phyloP scores from a whole-genome alignment of 2,329 filamentous ascomycete genomes.

The Fusarium verrucosum region DNA sequence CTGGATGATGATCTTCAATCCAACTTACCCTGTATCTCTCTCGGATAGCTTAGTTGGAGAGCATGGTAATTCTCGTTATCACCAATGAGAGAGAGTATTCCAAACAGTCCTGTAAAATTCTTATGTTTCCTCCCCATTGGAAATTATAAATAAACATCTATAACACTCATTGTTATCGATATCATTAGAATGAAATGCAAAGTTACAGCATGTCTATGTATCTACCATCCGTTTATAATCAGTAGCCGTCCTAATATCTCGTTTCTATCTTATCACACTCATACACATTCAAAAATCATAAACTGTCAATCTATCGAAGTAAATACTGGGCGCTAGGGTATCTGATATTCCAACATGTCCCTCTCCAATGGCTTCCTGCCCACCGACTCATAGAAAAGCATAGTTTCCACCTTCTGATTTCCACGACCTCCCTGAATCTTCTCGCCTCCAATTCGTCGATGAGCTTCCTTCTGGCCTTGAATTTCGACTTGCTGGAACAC shows the following conservation, averaged over 20 bases:
- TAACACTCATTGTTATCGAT: neutral
- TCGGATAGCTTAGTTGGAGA: neutral
- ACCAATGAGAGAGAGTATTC: neutral
- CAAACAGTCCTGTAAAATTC: too few species aligned
- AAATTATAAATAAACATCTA: neutral
- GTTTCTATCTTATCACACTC: neutral
- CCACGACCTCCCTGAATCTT: slow-evolving; percentile 22
- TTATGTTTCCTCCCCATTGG: too few species aligned
- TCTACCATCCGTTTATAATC: neutral
- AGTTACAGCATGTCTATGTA: neutral
- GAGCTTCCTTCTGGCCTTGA: slow-evolving; percentile 17
- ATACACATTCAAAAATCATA: neutral
- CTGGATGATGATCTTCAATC: neutral
- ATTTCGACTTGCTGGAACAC: slow-evolving; percentile 18
- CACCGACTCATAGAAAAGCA: slow-evolving; percentile 37
- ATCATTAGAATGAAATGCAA: neutral
- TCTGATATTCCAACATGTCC: slow-evolving; percentile 5
- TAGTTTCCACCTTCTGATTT: slow-evolving; percentile 39
- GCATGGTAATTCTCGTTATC: neutral
- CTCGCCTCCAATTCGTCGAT: slow-evolving; percentile 29
- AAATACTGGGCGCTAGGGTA: slow-evolving; percentile 18
- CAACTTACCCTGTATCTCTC: neutral
- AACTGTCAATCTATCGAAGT: neutral
- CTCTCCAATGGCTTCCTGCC: neutral
- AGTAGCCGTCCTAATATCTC: neutral